Base-by-base conservation (phyloP, 805 yeast species). In the Diddensiella caesifluorescens region DNA sequence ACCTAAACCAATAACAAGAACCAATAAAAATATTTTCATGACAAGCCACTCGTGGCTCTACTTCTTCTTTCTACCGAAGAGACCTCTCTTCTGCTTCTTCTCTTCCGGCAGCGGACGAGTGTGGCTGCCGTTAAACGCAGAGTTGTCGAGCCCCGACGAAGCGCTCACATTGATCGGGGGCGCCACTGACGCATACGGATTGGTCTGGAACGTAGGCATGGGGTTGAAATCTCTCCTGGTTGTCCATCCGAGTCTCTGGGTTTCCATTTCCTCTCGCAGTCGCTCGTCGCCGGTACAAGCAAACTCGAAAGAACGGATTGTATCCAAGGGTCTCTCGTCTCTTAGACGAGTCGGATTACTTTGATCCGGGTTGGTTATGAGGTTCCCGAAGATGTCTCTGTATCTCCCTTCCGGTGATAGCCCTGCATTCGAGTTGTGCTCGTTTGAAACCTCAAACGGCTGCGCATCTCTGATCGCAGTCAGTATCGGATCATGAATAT, bases 251-350 rank as follows among this genome's bases (percentile, higher is more conserved):
- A 83, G 72, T 15, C 77, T 69, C 5, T 76, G 75, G 3, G 89
- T 72, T 63, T 89, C 97, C 55, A 87, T 70, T 54, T 84, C 87
- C 44, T 86, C 92, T 41, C 80, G 78, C 68, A 84, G 82, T 9
- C 75, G 63, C 44, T 73, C 66, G 62, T 92, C 98, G 39, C 95
- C 95, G 4, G 95, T 86, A 50, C 92, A 88, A 28, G 97, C 80
- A 59, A 82, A 92, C 68, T 92, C 97, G 64, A 92, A 92, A 4
- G 85, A 73, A 54, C 97, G 74, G 56, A 92, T 89, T 2, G 99
- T 92, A 62, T 94, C 99, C 55, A 92, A 68, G 3, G 99, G 99
- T 56, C 99, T 77, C 65, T 92, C 99, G 62, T 89, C 90, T 63
- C 98, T 77, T 16, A 83, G 67, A 56, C 99, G 75, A 4, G 96